phyloP scores from a whole-genome alignment of 2,329 filamentous ascomycete species.

The Geosmithia morbida region DNA sequence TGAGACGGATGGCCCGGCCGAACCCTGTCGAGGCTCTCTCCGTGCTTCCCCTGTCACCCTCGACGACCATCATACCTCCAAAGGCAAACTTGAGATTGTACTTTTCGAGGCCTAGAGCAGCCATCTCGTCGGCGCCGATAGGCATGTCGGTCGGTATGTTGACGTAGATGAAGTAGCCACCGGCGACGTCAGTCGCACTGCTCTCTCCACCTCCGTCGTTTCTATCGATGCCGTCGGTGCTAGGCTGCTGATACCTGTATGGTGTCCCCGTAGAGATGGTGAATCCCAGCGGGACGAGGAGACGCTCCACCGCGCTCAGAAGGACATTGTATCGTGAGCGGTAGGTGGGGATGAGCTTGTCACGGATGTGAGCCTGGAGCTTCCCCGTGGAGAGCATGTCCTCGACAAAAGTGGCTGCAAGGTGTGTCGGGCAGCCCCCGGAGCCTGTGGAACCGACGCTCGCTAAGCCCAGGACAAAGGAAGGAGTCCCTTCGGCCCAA shows the following conservation, averaged over 20 bases:
- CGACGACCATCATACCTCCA: conserved; percentile 39
- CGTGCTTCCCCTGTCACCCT: conserved; percentile 14
- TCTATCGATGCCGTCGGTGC: background rate
- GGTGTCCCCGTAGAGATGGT: conserved; percentile 4
- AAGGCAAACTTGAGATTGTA: conserved; percentile 39
- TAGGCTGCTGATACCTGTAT: conserved; percentile 2
- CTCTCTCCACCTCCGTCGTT: no score
- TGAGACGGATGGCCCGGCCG: conserved; percentile 33
- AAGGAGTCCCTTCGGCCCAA: conserved; percentile 23
- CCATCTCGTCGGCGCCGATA: conserved; percentile 29
- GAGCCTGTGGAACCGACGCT: conserved; percentile 1
- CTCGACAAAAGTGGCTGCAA: conserved; percentile 3
- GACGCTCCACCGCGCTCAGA: conserved; percentile 4
- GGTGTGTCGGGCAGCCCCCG: conserved; percentile 4
- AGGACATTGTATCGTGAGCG: conserved; percentile 6
- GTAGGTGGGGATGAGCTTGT: conserved; percentile 8
- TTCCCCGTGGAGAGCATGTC: conserved; percentile 7
- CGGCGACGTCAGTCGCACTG: conserved; percentile 12
- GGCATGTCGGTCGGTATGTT: conserved; percentile 6
- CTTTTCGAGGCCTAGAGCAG: conserved; percentile 29
- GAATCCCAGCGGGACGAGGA: conserved; percentile 5
- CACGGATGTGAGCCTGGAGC: conserved; percentile 8
- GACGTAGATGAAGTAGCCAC: conserved; percentile 55
- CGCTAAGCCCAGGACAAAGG: background rate
- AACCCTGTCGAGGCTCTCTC: conserved; percentile 20